Evolutionary conservation across 2,329 filamentous ascomycete species (phyloP).

Genomic region (Chaetomium strumarium): DNA sequence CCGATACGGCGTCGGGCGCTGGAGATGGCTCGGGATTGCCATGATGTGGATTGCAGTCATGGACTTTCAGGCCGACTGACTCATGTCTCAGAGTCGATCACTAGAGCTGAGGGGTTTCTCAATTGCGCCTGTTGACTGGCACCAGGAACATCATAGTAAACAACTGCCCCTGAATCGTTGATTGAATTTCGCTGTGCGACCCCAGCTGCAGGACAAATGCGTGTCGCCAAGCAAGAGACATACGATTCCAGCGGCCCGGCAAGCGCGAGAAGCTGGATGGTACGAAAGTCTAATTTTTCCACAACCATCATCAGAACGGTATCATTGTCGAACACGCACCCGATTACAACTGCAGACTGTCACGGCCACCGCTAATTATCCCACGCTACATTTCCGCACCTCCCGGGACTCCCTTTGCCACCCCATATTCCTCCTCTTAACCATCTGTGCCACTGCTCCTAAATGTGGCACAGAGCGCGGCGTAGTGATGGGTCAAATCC

Average conservation of each 20-base stretch:
- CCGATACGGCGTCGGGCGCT: slow-evolving; percentile 1
- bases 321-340: not conserved
- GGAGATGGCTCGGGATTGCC: not conserved
- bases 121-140: too few species aligned
- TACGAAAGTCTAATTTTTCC: not conserved
- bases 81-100: not conserved
- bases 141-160: not conserved
- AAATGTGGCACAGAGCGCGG: slow-evolving; percentile 88
- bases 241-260: too few species aligned
- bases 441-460: slow-evolving; percentile 88
- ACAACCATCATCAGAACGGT: not conserved
- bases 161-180: not conserved
- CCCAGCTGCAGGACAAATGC: not conserved
- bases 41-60: not conserved
- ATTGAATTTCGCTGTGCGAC: not conserved
- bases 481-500: slow-evolving; percentile 94
- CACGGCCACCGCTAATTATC: not conserved
- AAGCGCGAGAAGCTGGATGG: too few species aligned
- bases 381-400: not conserved
- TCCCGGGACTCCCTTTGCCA: not conserved
- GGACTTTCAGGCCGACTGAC: not conserved
- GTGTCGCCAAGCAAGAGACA: too few species aligned
- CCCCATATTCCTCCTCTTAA: slow-evolving; percentile 30
- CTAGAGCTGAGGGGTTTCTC: not conserved
- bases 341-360: not conserved